Base-by-base conservation (phyloP, 805 yeast species). In the Teunomyces lycoperdinae region DNA sequence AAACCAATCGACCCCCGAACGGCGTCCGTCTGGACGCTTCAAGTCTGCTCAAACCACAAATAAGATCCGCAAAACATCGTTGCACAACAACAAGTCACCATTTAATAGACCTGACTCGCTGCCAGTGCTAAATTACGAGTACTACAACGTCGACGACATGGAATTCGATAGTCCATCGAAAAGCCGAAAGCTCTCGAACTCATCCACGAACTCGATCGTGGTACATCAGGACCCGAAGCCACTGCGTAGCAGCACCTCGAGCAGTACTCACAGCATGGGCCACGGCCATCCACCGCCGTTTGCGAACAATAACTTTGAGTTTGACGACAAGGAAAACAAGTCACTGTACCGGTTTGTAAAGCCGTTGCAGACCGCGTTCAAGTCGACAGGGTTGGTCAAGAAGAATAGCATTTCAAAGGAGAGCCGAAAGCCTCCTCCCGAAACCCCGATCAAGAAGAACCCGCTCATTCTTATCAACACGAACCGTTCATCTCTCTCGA, bases 291-390 rank as follows among this genome's bases (percentile, higher is more conserved):
- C 43, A 2, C 42, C 44, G 3, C 42, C 39, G 31, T 42, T 29
- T 30, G 16, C 13, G 24, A 20, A 20, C 29, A n/a, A 26, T 14
- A 30, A 35, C 33, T 28, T 36, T 14, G 26, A 35, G 30, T 53
- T 44, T 44, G 70, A 70, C 30, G 69, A 71, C 50, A 71, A 72
- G 50, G 77, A 71, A 45, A 72, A 72, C 46, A 63, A 62, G 42
- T 50, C 63, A 2, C 68, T 73, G 9, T 87, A 84, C 64, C 79
- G 81, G 53, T 79, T 81, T 42, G 94, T 87, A 17, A 87, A 85
- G 60, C 96, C 96, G 2, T 73, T 89, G 34, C 96, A 88, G 62
- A 84, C 91, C 0, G 96, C 94, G 11, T 89, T 89, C 64, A 76
- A 81, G 62, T 79, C 91, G 2, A 70, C 87, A 0, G 96, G 96